phyloP scores from a whole-genome alignment of 768 basidiomycete species.

The Suillus plorans region DNA sequence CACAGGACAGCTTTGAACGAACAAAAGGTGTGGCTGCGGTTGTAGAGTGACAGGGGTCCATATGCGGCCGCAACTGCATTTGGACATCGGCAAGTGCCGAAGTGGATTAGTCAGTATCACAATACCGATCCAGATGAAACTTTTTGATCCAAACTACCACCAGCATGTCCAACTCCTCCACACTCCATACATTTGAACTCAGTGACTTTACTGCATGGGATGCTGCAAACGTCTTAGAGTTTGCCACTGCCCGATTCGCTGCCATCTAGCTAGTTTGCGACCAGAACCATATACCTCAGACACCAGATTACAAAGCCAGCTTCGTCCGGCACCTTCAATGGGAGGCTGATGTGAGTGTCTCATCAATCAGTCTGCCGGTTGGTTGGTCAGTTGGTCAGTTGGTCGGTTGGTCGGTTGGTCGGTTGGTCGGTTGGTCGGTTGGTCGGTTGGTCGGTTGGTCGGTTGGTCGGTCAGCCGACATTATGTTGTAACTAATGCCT shows the following conservation, averaged over 20 bases:
- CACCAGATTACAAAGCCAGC: neutral
- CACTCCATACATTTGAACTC: neutral
- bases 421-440: too few relatives aligned
- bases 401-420: too few relatives aligned
- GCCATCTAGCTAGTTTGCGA: neutral
- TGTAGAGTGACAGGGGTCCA: neutral
- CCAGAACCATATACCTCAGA: neutral
- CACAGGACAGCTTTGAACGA: neutral
- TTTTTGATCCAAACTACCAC: neutral
- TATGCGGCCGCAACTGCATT: neutral
- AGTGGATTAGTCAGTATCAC: neutral
- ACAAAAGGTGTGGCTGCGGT: neutral
- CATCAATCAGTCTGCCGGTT: neutral
- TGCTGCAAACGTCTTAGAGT: neutral
- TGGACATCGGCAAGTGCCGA: neutral
- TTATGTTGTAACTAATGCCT: neutral
- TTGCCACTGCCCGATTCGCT: neutral
- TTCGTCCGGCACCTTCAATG: neutral
- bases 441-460: too few relatives aligned
- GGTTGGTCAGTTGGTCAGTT: too few relatives aligned
- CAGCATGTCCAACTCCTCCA: neutral
- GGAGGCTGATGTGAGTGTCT: neutral
- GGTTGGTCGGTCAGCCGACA: neutral
- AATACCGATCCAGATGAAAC: neutral
- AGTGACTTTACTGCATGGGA: neutral